Evolutionary conservation across 371 early-diverging fungal species (phyloP).

Genomic region (Syncephalastrum monosporum): DNA sequence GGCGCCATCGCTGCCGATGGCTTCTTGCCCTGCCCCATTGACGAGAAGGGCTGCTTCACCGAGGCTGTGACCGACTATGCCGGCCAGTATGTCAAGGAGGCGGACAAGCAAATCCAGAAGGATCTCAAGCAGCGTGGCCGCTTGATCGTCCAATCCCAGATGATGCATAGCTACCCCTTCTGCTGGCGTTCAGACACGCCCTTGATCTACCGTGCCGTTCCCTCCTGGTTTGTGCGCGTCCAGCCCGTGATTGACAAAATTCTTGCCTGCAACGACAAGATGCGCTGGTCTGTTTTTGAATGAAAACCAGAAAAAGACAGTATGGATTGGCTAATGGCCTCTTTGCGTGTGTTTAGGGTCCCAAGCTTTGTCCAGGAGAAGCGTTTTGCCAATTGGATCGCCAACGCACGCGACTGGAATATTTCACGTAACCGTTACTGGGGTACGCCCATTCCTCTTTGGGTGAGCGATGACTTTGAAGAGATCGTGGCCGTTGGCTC

Average conservation of each 20-base stretch:
- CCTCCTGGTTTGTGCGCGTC: conserved; percentile 99
- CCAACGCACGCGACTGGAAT: conserved; percentile 99
- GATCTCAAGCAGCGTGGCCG: conserved; percentile 82
- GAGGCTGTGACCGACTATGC: conserved; percentile 81
- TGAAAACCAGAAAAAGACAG: neutral
- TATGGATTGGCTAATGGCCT: neutral
- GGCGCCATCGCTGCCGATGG: conserved; percentile 87
- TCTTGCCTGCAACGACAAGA: conserved; percentile 86
- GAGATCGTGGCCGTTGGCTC: conserved; percentile 98
- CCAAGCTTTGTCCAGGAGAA: conserved; percentile 97
- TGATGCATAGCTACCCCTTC: conserved; percentile 94
- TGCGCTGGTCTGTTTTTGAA: conserved; percentile 74
- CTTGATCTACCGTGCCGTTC: conserved; percentile 97
- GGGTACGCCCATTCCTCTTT: conserved; percentile 99
- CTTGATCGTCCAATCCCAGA: conserved; percentile 86
- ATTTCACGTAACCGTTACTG: conserved; percentile 99
- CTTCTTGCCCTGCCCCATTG: conserved; percentile 93
- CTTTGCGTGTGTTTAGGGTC: conserved; percentile 48
- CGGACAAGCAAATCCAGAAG: conserved; percentile 97
- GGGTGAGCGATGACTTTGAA: conserved; percentile 93
- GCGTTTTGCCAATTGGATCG: conserved; percentile 99
- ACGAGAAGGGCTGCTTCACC: conserved; percentile 93
- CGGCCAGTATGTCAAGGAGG: conserved; percentile 96
- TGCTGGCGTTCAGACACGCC: conserved; percentile 99
- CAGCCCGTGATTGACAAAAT: conserved; percentile 84